Evolutionary conservation across 2,329 filamentous ascomycete species (phyloP), one percentile per base, ranked within the genome.

Genomic region (Aschersonia sp.): DNA sequence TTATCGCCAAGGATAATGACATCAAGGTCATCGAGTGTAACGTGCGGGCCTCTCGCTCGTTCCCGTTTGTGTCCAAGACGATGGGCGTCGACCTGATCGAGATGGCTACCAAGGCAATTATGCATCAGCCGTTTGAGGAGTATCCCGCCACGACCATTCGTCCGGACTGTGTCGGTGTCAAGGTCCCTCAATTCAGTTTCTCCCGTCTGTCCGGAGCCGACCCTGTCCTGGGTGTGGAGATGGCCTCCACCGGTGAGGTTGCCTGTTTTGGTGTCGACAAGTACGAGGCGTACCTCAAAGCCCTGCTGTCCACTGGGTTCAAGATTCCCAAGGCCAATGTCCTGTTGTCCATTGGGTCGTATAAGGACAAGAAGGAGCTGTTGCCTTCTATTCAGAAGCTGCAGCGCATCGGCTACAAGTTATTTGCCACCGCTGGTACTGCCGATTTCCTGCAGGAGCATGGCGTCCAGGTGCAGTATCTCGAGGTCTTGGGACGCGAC

Each of bases 11-110:
- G 72, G 89, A 97, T 65, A 97, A 97, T 63, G 90, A 97, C 55
- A 97, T 98, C 73, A 97, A 97, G 74, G 92, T 98, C 55, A 98
- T 98, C 54, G 92, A 98, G 70, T 97, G 92, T 69, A 98, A 98
- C 59, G 92, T 97, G 51, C 83, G 92, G 53, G 92, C 92, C 12
- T 95, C 92, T 43, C 79, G 92, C 54, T 97, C 90, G 1, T 95
- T 95, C 75, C 92, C 92, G 51, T 98, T 98, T 61, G 89, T 97
- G 12, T 95, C 89, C 54, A 98, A 98, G 73, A 87, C 94, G 55
- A 97, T 95, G 87, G 89, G 89, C 46, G 86, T 95, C 46, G 90
- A 98, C 62, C 74, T 98, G 52, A 95, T 98, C 54, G 90, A 95
- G 71, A 88, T 98, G 87, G 92, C 92, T 31, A 97, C 92, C 56